Evolutionary conservation across 805 yeast species (phyloP), one percentile per base, ranked within the genome.

Genomic region (Zygosaccharomyces kombuchaensis): DNA sequence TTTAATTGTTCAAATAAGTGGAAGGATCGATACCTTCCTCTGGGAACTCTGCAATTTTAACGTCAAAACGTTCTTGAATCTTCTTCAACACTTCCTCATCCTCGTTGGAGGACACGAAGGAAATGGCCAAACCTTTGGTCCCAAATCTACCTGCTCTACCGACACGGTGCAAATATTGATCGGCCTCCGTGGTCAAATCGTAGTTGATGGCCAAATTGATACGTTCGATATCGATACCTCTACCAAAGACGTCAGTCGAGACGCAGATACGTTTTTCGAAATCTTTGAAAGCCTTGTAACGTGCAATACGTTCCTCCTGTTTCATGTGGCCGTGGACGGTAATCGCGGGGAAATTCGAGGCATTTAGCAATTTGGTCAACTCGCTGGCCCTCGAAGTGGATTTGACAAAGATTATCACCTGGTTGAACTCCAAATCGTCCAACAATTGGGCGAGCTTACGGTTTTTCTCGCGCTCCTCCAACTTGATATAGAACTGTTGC

Each of bases 121-220:
- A 87, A 48, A 93, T 78, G 44, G 97, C 95, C 61, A 93, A 81
- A 75, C 99, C 99, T 76, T 91, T 91, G 67, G 99, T 91, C 76
- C 99, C 99, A 63, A 91, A 91, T 80, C 99, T 90, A 74, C 99
- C 99, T 58, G 99, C 99, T 81, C 99, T 89, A 66, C 99, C 99
- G 53, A 91, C 99, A 76, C 99, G 88, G 77, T 91, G 99, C 68
- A 91, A 80, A 73, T 93, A 91, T 72, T 93, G 97, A 71, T 91
- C 98, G 54, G 98, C 96, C 74, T 90, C 97, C 55, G 71, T 76
- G 59, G 99, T 96, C 76, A 91, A 75, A 72, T 91, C 99, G 72
- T 91, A 91, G 77, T 91, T 93, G 76, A 91, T 89, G 52, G 99
- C 99, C 69, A 91, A 74, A 74, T 91, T 91, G 73, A 91, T 91